Conservation (phyloP, 2,329 filamentous ascomycete species). For the Calonectria naviculata region DNA sequence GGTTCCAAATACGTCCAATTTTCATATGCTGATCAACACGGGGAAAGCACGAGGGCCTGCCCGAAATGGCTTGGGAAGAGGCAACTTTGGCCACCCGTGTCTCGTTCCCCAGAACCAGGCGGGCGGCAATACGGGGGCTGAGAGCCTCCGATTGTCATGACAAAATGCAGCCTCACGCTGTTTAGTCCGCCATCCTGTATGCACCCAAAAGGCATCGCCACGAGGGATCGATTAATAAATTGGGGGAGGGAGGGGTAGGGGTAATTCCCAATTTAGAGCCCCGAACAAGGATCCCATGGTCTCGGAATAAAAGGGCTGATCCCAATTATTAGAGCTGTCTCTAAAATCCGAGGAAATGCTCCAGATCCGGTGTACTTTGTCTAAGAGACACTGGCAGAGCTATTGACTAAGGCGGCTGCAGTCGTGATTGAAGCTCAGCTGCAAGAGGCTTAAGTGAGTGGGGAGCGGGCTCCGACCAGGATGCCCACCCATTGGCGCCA, state of each 20-base stretch:
- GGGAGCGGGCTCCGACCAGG: background rate
- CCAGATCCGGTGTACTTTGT: background rate
- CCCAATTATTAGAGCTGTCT: background rate
- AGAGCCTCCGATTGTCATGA: background rate
- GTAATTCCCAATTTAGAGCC: background rate
- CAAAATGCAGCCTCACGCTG: background rate
- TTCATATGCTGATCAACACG: slow-evolving; percentile 15
- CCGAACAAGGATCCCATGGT: background rate
- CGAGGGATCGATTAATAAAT: background rate
- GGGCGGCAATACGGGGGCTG: slow-evolving; percentile 6
- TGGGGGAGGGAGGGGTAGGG: background rate
- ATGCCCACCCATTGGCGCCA: background rate
- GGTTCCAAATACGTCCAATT: slow-evolving; percentile 11
- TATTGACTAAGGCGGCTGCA: slow-evolving; percentile 8
- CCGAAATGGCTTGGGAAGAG: slow-evolving; percentile 11
- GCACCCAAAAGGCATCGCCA: background rate
- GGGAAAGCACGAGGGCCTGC: slow-evolving; percentile 4
- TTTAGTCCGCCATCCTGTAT: background rate
- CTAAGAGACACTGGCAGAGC: slow-evolving; percentile 3
- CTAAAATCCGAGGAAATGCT: background rate
- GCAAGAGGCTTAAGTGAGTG: slow-evolving; percentile 5
- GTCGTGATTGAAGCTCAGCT: slow-evolving; percentile 7
- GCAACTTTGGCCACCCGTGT: slow-evolving; percentile 7
- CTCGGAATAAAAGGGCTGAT: background rate
- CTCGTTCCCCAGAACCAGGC: slow-evolving; percentile 13